phyloP scores from a whole-genome alignment of 2,329 filamentous ascomycete genomes.

The Colletotrichum agaves region DNA sequence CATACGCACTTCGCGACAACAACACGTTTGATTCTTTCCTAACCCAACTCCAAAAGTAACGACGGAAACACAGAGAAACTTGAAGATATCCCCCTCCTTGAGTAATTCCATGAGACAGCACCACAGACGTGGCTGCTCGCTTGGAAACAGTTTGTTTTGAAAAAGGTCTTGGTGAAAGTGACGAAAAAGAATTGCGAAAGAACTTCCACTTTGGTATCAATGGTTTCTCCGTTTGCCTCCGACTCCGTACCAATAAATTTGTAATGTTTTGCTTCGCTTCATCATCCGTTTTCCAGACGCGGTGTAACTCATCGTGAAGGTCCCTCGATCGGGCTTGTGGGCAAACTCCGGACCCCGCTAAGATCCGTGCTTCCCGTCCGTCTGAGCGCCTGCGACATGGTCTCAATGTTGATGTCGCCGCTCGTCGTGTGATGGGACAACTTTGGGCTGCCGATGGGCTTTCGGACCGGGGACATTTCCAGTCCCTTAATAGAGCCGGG shows the following conservation, averaged over 20 bases:
- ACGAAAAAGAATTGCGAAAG: conserved; percentile 11
- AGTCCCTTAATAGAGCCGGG: conserved; percentile 78
- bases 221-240: conserved; percentile 35
- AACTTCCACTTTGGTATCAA: conserved; percentile 38
- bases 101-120: conserved; percentile 2
- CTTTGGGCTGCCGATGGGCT: conserved; percentile 72
- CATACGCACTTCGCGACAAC: not conserved
- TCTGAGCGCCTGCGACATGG: conserved; percentile 89
- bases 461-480: conserved; percentile 74
- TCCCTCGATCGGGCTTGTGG: conserved; percentile 66
- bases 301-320: conserved; percentile 16
- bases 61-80: not conserved
- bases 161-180: conserved; percentile 1
- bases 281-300: not conserved
- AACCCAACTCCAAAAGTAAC: conserved; percentile 26
- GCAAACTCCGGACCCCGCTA: conserved; percentile 63
- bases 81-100: not conserved
- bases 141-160: not conserved
- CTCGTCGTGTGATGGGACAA: conserved; percentile 61
- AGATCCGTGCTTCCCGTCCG: conserved; percentile 88
- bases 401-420: conserved; percentile 88
- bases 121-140: not conserved
- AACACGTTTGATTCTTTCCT: conserved; percentile 13
- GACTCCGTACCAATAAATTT: conserved; percentile 33
- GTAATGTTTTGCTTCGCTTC: conserved; percentile 10